These are phyloP conservation scores for Puccinia hordei DNA, from an alignment of 1,284 basidiomycete species.

Conservation along the genomic window DNA sequence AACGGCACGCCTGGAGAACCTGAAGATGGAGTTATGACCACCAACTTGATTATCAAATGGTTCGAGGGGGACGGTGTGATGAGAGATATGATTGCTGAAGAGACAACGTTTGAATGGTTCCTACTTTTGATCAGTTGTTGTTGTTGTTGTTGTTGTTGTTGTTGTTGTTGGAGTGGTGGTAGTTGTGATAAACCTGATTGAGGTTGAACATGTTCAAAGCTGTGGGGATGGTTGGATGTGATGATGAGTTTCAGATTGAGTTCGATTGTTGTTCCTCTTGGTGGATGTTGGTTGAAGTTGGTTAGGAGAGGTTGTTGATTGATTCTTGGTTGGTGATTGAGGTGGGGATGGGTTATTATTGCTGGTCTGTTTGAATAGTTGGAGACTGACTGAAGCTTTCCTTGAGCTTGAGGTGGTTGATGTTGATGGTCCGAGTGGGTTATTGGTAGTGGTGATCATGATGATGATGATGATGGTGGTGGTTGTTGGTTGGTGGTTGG, in stretches of 20 bases:
- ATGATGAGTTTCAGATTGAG: neutral
- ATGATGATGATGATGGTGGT: too few species aligned
- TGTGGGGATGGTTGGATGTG: conserved; percentile 17
- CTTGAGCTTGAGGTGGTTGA: neutral
- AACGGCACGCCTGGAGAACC: conserved; percentile 94
- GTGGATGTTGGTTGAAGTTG: neutral
- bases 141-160: too few species aligned
- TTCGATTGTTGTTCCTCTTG: neutral
- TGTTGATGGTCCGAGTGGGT: too few species aligned
- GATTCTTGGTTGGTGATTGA: neutral
- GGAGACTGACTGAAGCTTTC: conserved; percentile 36
- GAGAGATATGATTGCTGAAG: conserved; percentile 57
- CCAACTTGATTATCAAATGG: conserved; percentile 98
- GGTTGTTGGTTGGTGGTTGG: too few species aligned
- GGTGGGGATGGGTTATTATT: neutral
- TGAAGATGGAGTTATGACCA: conserved; percentile 95
- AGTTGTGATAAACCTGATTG: conserved; percentile 3
- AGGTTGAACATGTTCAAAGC: neutral
- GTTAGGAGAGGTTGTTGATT: neutral
- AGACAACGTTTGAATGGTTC: conserved; percentile 21
- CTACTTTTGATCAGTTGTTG: neutral
- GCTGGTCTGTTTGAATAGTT: conserved; percentile 40
- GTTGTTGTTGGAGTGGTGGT: neutral
- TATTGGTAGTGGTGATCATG: too few species aligned
- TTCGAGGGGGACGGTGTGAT: conserved; percentile 85